Percentiles rank a stretch among this genome's conserved stretches.
Conservation (phyloP, 179 eudicot species). For the Nepenthes alata region DNA sequence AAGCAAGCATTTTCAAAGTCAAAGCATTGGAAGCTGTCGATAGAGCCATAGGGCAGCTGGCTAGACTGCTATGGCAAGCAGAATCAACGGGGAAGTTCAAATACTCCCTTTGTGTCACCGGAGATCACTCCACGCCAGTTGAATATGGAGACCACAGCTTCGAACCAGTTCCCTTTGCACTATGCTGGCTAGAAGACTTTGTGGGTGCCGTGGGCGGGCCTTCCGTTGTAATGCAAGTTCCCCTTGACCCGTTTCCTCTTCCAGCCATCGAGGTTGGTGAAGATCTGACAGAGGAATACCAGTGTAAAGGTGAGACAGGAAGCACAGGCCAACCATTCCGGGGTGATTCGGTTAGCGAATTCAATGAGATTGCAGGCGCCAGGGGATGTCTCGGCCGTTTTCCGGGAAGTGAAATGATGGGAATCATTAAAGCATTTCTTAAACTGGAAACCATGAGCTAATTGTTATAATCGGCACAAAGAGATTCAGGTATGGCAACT, state of each 20-base stretch:
- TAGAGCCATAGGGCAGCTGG: slow-evolving; percentile 69
- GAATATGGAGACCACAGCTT: slow-evolving; percentile 98
- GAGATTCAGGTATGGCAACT: no score
- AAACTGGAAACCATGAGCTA: not conserved
- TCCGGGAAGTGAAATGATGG: slow-evolving; percentile 97
- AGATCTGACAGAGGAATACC: slow-evolving; percentile 26
- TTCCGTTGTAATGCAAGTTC: slow-evolving; percentile 28
- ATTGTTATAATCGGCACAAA: no score
- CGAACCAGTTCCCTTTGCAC: slow-evolving; percentile 80
- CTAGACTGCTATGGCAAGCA: slow-evolving; percentile 75
- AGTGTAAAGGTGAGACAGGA: slow-evolving; percentile 7
- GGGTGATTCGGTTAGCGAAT: slow-evolving; percentile 61
- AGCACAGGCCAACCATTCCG: slow-evolving; percentile 24
- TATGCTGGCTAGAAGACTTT: slow-evolving; percentile 71
- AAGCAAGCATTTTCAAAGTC: slow-evolving; percentile 74
- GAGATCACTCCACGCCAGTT: slow-evolving; percentile 96
- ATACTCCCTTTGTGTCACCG: slow-evolving; percentile 74
- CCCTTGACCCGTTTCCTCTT: slow-evolving; percentile 80
- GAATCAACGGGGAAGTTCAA: slow-evolving; percentile 59
- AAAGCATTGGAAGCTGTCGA: slow-evolving; percentile 90
- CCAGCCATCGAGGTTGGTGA: slow-evolving; percentile 55
- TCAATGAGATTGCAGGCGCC: slow-evolving; percentile 71
- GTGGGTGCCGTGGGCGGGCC: slow-evolving; percentile 83
- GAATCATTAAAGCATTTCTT: slow-evolving; percentile 53
- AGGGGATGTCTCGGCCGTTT: slow-evolving; percentile 93